Evolutionary conservation across 1,284 basidiomycete genomes (phyloP).

Genomic region (Trametes hirsuta): DNA sequence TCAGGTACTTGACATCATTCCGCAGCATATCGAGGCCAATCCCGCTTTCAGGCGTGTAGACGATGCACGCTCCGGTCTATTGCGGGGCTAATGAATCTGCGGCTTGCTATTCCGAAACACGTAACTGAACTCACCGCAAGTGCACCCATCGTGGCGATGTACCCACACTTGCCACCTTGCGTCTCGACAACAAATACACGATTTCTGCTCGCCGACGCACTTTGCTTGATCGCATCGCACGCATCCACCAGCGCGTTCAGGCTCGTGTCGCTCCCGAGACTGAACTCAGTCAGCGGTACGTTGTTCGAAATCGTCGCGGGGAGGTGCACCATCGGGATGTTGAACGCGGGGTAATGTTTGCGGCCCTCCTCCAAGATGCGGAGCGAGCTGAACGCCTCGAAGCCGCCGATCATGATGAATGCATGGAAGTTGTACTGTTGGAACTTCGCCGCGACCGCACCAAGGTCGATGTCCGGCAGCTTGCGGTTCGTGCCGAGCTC

Average conservation of each 20-base stretch:
- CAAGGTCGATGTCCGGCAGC: constrained; percentile 85
- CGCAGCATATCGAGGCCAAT: constrained; percentile 84
- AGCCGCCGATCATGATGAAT: constrained; percentile 92
- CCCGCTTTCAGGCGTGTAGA: constrained; percentile 94
- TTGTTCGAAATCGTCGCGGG: constrained; percentile 98
- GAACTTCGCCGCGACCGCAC: constrained; percentile 87
- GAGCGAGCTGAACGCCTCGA: constrained; percentile 90
- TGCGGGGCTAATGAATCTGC: not conserved
- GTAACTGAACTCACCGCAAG: constrained; percentile 71
- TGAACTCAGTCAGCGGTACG: constrained; percentile 96
- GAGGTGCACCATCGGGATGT: constrained; percentile 91
- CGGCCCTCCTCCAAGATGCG: constrained; percentile 81
- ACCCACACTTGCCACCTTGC: constrained; percentile 96
- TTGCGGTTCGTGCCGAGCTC: constrained; percentile 97
- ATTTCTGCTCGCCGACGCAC: constrained; percentile 92
- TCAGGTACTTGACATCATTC: constrained; percentile 89
- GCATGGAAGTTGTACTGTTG: constrained; percentile 86
- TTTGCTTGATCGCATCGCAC: constrained; percentile 98
- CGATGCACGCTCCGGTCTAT: constrained; percentile 87
- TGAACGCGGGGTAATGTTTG: constrained; percentile 86
- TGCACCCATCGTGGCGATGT: constrained; percentile 94
- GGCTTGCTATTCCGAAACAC: too few relatives aligned
- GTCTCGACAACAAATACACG: constrained; percentile 98
- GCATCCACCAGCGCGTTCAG: constrained; percentile 97
- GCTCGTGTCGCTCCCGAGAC: constrained; percentile 93